Base-by-base conservation (phyloP, 352 stramenopile species). In the Pythium phragmiticola region DNA sequence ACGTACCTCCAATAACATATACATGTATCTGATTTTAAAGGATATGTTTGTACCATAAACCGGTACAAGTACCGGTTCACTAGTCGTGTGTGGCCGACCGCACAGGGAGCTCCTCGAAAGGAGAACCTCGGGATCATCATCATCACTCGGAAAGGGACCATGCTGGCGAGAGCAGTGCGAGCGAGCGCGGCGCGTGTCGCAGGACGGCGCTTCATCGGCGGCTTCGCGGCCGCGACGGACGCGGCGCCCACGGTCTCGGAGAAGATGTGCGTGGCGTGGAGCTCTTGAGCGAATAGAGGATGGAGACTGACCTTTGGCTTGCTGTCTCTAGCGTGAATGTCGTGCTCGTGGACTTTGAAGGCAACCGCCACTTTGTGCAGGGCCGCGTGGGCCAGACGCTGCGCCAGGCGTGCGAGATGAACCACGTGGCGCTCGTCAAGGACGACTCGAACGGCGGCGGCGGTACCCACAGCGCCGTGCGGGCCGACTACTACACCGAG, bases 401-500 rank as follows among this genome's bases (percentile, higher is more conserved):
- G 65, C 82, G 79, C 54, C 64, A 96, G 63, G 87, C 84, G 60
- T 96, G 86, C 60, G 80, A 88, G 71, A 87, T 93, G 75, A 89
- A 84, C 72, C 72, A 77, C 53, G 70, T 94, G 47, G 45, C 57
- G 46, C 74, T 91, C 57, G 60, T 96, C 72, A 92, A 95, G 72
- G 86, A 95, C 77, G 88, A 96, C 74, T 92, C 88, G 48, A 80
- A 84, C 60, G 86, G 86, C 66, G 88, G 86, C 60, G 88, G 88
- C 48, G 88, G 84, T 65, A 23, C 61, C 45, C 79, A 86, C 76
- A 78, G 83, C 70, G 82, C 79, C 53, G 63, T 73, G 52, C 88
- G 85, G 57, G 52, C 74, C 51, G 80, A 90, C 60, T 94, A 84
- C 63, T 96, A 94, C 78, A 94, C 86, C 11, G 88, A 96, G 75